Evolutionary conservation across 2,329 filamentous ascomycete genomes (phyloP).

Genomic region (Paraconiothyrium sp.): DNA sequence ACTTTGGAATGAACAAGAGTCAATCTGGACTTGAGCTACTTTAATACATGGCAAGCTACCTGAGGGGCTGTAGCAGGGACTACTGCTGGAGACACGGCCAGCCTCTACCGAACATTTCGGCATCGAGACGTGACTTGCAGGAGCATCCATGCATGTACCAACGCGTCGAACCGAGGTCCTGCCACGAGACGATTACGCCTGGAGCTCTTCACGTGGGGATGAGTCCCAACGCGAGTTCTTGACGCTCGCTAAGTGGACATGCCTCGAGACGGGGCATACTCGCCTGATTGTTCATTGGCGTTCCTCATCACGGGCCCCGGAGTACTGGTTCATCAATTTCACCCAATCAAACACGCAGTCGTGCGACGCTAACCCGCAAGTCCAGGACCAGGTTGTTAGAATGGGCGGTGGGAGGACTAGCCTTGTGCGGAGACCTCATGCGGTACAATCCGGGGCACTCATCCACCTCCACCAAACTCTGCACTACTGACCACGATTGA

Average conservation of each 20-base stretch:
- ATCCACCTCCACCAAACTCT: constrained; percentile 25
- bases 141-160: constrained; percentile 1
- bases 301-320: constrained; percentile 12
- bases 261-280: constrained; percentile 34
- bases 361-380: constrained; percentile 21
- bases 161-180: constrained; percentile 27
- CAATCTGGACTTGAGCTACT: constrained; percentile 7
- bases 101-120: background rate
- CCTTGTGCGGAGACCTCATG: constrained; percentile 19
- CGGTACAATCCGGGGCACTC: constrained; percentile 34
- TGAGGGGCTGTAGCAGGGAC: background rate
- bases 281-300: constrained; percentile 15
- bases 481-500: constrained; percentile 18
- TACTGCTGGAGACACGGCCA: constrained; percentile 2
- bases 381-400: constrained; percentile 17
- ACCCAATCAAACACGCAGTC: constrained; percentile 26
- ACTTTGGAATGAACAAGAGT: constrained; percentile 3
- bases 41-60: constrained; percentile 18
- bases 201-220: background rate
- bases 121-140: background rate
- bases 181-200: constrained; percentile 22
- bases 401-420: constrained; percentile 20
- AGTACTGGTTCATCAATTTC: background rate
- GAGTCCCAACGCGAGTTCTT: background rate
- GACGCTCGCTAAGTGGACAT: constrained; percentile 26